Evolutionary conservation across 495 filamentous ascomycete species (phyloP).

Genomic region (Xylaria sp.): DNA sequence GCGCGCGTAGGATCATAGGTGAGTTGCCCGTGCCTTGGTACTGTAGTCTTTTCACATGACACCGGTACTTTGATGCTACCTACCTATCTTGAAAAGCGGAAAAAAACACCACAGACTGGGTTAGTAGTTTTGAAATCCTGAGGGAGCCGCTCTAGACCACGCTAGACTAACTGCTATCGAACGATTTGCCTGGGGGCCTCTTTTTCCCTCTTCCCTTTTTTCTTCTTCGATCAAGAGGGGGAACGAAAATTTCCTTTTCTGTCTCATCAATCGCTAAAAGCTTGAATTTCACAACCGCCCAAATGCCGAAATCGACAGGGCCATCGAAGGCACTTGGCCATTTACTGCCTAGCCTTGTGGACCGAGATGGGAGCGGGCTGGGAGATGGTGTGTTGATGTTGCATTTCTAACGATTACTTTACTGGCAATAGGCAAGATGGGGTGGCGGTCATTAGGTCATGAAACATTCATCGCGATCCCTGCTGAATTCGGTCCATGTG

Average conservation of each 20-base stretch:
- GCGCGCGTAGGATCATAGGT: background rate
- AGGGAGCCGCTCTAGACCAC: background rate
- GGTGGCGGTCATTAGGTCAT: conserved; percentile 12
- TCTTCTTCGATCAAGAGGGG: background rate
- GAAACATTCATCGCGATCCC: conserved; percentile 15
- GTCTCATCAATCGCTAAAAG: conserved; percentile 5
- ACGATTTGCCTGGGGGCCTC: background rate
- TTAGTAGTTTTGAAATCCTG: background rate
- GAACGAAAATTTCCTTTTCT: background rate
- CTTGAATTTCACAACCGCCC: conserved; percentile 26
- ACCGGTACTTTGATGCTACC: conserved; percentile 5
- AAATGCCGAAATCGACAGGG: conserved; percentile 30
- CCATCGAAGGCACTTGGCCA: conserved; percentile 1
- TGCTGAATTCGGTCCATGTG: background rate
- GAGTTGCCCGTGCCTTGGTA: background rate
- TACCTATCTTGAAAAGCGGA: background rate
- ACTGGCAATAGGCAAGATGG: conserved; percentile 14
- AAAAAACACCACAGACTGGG: background rate
- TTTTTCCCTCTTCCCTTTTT: background rate
- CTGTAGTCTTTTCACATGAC: conserved; percentile 7
- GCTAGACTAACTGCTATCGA: background rate
- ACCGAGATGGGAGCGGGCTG: conserved; percentile 7
- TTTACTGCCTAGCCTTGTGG: conserved; percentile 16
- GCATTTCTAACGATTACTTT: background rate
- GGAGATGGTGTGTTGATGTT: conserved; percentile 22